Base-by-base conservation (phyloP, 768 basidiomycete species). In the Cyclocybe cylindracea region DNA sequence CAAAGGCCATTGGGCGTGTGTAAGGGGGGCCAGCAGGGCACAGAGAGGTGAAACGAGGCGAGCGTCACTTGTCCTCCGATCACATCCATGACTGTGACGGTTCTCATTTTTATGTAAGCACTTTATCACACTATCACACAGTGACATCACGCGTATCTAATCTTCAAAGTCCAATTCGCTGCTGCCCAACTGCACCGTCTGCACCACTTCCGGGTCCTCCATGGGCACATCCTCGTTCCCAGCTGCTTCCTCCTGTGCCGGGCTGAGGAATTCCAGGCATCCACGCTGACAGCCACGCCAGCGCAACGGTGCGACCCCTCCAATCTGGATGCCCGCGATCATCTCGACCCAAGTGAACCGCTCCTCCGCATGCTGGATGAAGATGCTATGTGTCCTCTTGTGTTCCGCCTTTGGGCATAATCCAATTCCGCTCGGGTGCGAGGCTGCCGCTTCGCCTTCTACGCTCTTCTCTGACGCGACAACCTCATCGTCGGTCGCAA, bases 221-320 rank as follows among this genome's bases (percentile, higher is more conserved):
- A 44, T 18, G 34, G 45, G 45, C 14, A 46, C 16, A 37, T 55
- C 51, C 48, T 35, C 42, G n/a, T 34, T 51, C 10, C 48, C 51
- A 10, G 33, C 46, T 19, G 40, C 51, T 19, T 52, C 50, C 37
- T 47, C 46, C 19, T 66, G 60, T 16, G 39, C 35, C 13, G 58
- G 50, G 9, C 59, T 77, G 59, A 91, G 65, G 59, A 85, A 89
- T 32, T 76, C 75, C 48, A 91, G 61, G 64, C 89, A 91, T 0
- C 82, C 82, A 44, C 51, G 57, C n/a, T 68, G 62, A 65, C 89
- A 91, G 1, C 89, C 88, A 29, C 86, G 70, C 87, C 89, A 91
- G 46, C 73, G 66, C 31, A 90, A 54, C 16, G 87, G 84, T 5
- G 86, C 84, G 10, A 61, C 56, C 7, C 75, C 82, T 14, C 82